Conservation (phyloP, 768 basidiomycete genomes). For the Amanita muscaria region DNA sequence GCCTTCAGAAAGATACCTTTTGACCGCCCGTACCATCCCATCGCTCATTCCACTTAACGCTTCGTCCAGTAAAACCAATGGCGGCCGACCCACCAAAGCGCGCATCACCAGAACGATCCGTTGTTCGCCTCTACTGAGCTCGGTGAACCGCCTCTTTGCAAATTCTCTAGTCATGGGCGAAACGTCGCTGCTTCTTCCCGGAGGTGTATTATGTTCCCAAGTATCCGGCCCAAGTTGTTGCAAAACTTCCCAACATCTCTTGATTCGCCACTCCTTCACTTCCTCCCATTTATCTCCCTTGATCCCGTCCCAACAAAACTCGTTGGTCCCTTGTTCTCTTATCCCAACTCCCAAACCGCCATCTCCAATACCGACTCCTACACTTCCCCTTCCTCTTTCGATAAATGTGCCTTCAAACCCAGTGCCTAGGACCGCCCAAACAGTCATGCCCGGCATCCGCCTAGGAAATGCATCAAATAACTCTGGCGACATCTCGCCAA, state of each 20-base stretch:
- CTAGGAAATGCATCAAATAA: slow-evolving; percentile 87
- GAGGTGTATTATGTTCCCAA: slow-evolving; percentile 24
- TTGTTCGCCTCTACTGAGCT: slow-evolving; percentile 68
- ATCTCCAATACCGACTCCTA: slow-evolving; percentile 37
- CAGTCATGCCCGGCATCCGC: slow-evolving; percentile 47
- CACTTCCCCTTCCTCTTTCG: slow-evolving; percentile 26
- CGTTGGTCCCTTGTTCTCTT: slow-evolving; percentile 13
- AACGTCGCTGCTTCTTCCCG: background rate
- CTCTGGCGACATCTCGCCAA: slow-evolving; percentile 85
- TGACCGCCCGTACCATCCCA: slow-evolving; percentile 57
- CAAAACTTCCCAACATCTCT: slow-evolving; percentile 47
- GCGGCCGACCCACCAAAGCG: slow-evolving; percentile 68
- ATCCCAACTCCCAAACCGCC: slow-evolving; percentile 15
- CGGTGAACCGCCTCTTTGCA: slow-evolving; percentile 45
- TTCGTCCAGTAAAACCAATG: slow-evolving; percentile 81
- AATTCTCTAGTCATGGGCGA: slow-evolving; percentile 30
- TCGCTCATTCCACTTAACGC: slow-evolving; percentile 91
- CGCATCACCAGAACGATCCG: slow-evolving; percentile 77
- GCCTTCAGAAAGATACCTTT: slow-evolving; percentile 49
- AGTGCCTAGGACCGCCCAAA: slow-evolving; percentile 76
- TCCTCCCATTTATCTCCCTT: slow-evolving; percentile 15
- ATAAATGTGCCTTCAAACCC: slow-evolving; percentile 87
- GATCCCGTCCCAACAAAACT: background rate
- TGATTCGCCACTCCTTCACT: slow-evolving; percentile 26
- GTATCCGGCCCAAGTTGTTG: slow-evolving; percentile 49